Evolutionary conservation across 805 yeast species (phyloP), one percentile per base, ranked within the genome.

Genomic region (Candida odintsovae): DNA sequence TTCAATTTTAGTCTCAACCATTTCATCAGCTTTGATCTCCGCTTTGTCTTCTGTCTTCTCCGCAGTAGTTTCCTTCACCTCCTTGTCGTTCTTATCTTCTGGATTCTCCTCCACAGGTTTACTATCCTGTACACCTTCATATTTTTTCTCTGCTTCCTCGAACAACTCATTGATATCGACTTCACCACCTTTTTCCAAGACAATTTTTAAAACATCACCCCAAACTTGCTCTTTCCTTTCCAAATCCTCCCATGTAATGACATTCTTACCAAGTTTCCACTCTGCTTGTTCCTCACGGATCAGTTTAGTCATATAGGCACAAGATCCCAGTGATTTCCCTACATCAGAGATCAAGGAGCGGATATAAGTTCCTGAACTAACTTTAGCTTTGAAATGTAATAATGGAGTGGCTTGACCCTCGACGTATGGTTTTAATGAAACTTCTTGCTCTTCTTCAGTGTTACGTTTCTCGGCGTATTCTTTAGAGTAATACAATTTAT

Each of bases 341-440:
- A 87, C 72, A 59, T 94, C 99, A 65, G 95, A 88, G 42, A 94
- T 74, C 45, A 94, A 68, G 3, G 97, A 85, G 54, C 99, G 76
- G 42, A 94, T 90, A 58, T 94, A 94, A 0, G 98, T 94, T 1
- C 99, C 99, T 0, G 97, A 89, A 1, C 96, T 85, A 1, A 92
- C 99, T 31, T 78, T 75, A 4, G 95, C 78, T 15, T 75, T 76
- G 54, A 94, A 78, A 56, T 85, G 90, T 22, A 92, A 57, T 42
- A 84, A 56, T 2, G 95, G 94, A 2, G 88, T 15, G 28, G 57
- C 52, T 20, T 58, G 63, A 3, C 50, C 51, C 7, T 69, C 70
- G 19, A 71, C 70, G 3, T 33, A 42, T 2, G 66, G 63, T 20
- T 61, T 62, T 5, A 78, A 71, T 16, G 69, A 64, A 6, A 69